Evolutionary conservation across 768 basidiomycete genomes (phyloP).

Genomic region (Arthromyces matolae): DNA sequence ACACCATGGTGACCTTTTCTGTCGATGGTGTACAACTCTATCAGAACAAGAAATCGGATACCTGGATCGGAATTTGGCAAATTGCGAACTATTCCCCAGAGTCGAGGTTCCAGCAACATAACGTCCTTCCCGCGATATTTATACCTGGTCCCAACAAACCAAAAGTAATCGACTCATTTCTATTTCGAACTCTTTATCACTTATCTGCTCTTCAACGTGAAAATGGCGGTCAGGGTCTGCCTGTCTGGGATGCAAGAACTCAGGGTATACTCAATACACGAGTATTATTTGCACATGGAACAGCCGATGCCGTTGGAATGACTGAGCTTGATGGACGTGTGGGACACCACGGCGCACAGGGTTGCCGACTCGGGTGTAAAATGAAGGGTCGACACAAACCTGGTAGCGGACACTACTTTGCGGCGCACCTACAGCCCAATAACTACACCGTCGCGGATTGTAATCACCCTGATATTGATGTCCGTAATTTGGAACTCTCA

Average conservation of each 20-base stretch:
- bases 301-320: conserved; percentile 14
- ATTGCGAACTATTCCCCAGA: conserved; percentile 22
- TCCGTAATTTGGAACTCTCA: no score
- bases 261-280: not conserved
- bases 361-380: conserved; percentile 27
- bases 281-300: conserved; percentile 9
- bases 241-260: not conserved
- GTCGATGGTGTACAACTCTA: conserved; percentile 40
- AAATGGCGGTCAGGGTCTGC: not conserved
- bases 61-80: conserved; percentile 38
- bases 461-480: no score
- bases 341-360: conserved; percentile 22
- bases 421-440: no score
- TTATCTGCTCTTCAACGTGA: not conserved
- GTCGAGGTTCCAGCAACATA: conserved; percentile 26
- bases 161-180: conserved; percentile 32
- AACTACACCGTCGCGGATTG: no score
- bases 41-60: conserved; percentile 36
- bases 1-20: conserved; percentile 29
- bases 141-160: conserved; percentile 38
- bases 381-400: conserved; percentile 23
- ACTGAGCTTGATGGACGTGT: conserved; percentile 23
- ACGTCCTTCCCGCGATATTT: conserved; percentile 28
- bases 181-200: conserved; percentile 26
- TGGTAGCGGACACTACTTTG: conserved; percentile 5